phyloP scores from a whole-genome alignment of 345 rosid species.

The Populus alba region DNA sequence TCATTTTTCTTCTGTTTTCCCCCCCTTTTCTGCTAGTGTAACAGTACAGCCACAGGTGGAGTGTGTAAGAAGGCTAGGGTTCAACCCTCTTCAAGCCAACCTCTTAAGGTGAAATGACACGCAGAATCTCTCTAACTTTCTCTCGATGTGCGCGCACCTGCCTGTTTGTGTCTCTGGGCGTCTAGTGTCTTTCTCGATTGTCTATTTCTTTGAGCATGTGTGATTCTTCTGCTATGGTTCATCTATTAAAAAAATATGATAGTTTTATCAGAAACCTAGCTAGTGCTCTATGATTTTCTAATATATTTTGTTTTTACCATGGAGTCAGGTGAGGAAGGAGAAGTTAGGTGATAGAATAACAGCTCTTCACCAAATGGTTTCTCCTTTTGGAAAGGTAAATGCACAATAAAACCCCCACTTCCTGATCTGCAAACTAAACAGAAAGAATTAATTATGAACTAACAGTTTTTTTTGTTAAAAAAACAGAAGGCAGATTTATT shows the following conservation, averaged over 20 bases:
- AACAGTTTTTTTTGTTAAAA: not conserved
- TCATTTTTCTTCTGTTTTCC: not conserved
- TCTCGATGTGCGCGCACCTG: constrained; percentile 4
- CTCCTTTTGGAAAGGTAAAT: constrained; percentile 93
- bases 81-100: constrained; percentile 67
- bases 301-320: not conserved
- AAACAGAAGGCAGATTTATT: constrained; percentile 14
- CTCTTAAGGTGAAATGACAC: constrained; percentile 60
- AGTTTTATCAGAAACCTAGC: not conserved
- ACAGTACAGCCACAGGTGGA: constrained; percentile 41
- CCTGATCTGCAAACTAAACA: not conserved
- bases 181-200: constrained; percentile 62
- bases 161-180: not conserved
- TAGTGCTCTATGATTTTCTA: constrained; percentile 1
- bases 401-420: not conserved
- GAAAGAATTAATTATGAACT: not conserved
- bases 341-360: constrained; percentile 83
- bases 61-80: constrained; percentile 53
- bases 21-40: constrained; percentile 26
- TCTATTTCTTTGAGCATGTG: constrained; percentile 50
- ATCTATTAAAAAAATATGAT: constrained; percentile 1
- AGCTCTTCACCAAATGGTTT: constrained; percentile 93
- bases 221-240: constrained; percentile 46
- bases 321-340: constrained; percentile 77
- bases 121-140: constrained; percentile 18